Conservation (phyloP, 1,284 basidiomycete species). For the Takashimella tepidaria region DNA sequence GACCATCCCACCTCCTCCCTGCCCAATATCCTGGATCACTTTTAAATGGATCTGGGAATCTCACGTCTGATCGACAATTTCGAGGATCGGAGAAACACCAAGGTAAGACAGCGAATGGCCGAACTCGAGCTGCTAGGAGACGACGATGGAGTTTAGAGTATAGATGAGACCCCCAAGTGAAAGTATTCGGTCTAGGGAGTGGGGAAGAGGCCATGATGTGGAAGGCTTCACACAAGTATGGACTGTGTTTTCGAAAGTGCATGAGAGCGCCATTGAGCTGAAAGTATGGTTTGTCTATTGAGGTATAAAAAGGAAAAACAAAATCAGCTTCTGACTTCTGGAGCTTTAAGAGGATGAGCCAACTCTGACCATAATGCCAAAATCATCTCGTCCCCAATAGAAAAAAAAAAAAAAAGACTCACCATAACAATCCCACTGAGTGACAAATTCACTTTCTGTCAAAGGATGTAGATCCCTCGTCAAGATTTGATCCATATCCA, state of each 20-base stretch:
- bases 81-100: conserved; percentile 88
- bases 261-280: conserved; percentile 88
- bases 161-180: conserved; percentile 85
- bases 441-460: conserved; percentile 86
- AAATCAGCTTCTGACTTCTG: background rate
- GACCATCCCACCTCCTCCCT: conserved; percentile 59
- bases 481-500: conserved; percentile 89
- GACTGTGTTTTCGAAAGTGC: conserved; percentile 80
- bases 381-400: too few relatives aligned
- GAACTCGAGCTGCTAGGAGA: conserved; percentile 63
- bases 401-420: conserved; percentile 39
- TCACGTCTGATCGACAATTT: conserved; percentile 81
- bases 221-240: conserved; percentile 92
- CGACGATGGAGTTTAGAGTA: conserved; percentile 83
- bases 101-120: conserved; percentile 82
- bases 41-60: conserved; percentile 80
- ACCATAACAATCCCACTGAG: conserved; percentile 96
- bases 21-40: conserved; percentile 58
- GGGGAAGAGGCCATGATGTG: conserved; percentile 73
- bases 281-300: conserved; percentile 72
- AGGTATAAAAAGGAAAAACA: background rate
- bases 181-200: conserved; percentile 68
- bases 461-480: conserved; percentile 76
- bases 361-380: too few relatives aligned
- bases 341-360: too few relatives aligned